phyloP scores from a whole-genome alignment of 2,329 filamentous ascomycete genomes.

The Lecanicillium sp. region DNA sequence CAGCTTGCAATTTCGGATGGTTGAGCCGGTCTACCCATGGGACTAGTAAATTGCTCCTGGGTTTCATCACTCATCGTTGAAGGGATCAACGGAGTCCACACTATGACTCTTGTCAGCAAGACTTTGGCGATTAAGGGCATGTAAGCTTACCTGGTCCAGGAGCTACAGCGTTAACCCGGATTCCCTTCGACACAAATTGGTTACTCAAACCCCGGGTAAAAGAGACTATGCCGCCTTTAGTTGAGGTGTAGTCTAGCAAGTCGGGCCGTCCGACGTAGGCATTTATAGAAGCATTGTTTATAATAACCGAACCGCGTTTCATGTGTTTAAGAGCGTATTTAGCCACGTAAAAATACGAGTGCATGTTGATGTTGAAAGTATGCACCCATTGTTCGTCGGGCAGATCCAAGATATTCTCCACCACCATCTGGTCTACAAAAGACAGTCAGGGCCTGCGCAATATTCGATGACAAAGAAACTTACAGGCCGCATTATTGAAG shows the following conservation, averaged over 20 bases:
- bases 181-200: slow-evolving; percentile 62
- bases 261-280: slow-evolving; percentile 74
- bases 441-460: neutral
- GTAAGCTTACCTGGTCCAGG: slow-evolving; percentile 49
- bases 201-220: slow-evolving; percentile 74
- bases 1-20: slow-evolving; percentile 76
- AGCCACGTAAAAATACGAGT: slow-evolving; percentile 71
- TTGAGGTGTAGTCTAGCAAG: slow-evolving; percentile 73
- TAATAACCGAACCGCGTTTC: slow-evolving; percentile 65
- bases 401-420: slow-evolving; percentile 61
- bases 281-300: slow-evolving; percentile 82
- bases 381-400: slow-evolving; percentile 70
- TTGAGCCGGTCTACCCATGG: slow-evolving; percentile 71
- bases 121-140: neutral
- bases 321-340: slow-evolving; percentile 73
- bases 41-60: slow-evolving; percentile 63
- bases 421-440: slow-evolving; percentile 46
- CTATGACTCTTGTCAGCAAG: slow-evolving; percentile 17
- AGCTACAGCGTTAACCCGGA: slow-evolving; percentile 68
- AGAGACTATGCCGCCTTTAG: slow-evolving; percentile 68
- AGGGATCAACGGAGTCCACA: slow-evolving; percentile 71
- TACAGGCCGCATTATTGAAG: slow-evolving; percentile 66
- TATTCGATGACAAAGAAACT: slow-evolving; percentile 23
- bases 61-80: slow-evolving; percentile 63
- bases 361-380: slow-evolving; percentile 78